Evolutionary conservation across 805 yeast species (phyloP), one percentile per base, ranked within the genome.

Genomic region (Cephaloascus albidus): DNA sequence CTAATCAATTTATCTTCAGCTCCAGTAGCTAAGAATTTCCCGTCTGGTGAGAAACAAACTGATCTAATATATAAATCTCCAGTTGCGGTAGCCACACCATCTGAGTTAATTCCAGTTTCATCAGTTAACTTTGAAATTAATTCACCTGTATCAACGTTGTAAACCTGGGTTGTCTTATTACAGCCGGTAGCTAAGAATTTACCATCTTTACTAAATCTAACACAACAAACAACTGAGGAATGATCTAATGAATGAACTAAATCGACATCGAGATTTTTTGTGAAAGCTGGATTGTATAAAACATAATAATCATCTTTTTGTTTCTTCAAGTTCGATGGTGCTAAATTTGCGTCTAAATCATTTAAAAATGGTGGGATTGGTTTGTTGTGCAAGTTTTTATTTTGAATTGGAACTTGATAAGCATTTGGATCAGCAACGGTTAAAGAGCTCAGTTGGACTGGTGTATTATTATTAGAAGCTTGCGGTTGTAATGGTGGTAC

Each of bases 1-100:
- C 97, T 78, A 51, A 93, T 93, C 47, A 84, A 74, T 59, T 82
- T 83, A 60, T 84, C 94, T 61, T 84, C 94, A 33, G 93, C 90
- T 56, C 94, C 98, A 10, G 97, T 88, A 26, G 97, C 97, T 52
- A 90, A 71, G 54, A 76, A 85, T 64, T 86, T 85, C 10, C 89
- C 89, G 63, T 90, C 96, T 37, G 98, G 97, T 3, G 95, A 84
- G 68, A 90, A 90, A 59, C 97, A 89, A 39, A 93, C 97, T 2
- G 95, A 85, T 53, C 98, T 77, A 49, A 90, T 89, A 65, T 90
- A 90, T 54, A 90, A 70, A 61, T 90, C 97, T 39, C 85, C 88
- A 43, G 74, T 79, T 44, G 76, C 76, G 26, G 77, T 73, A 43
- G 81, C 81, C 41, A 74, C 58, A 33, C 58, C 48, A 23, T 51